Conservation (phyloP, 176 grass and related monocot species). For the Urochloa ruziziensis region DNA sequence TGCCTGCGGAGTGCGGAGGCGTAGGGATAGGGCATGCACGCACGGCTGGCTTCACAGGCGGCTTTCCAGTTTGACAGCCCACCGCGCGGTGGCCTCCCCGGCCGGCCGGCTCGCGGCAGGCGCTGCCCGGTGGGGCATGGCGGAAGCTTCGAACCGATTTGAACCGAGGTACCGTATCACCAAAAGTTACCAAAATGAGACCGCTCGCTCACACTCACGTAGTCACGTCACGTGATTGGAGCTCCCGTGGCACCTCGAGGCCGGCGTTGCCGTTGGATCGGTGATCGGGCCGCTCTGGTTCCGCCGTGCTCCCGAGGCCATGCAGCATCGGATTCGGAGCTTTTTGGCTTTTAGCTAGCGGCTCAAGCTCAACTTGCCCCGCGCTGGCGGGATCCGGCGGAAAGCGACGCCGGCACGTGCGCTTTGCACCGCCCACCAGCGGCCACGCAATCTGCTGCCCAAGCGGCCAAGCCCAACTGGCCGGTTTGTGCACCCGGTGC, state of each 20-base stretch:
- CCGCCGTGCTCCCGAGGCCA: neutral
- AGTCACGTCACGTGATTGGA: neutral
- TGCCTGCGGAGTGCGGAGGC: too few species aligned
- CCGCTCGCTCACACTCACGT: too few species aligned
- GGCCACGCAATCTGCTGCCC: neutral
- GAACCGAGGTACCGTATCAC: too few species aligned
- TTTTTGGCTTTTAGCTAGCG: neutral
- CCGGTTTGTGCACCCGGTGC: neutral
- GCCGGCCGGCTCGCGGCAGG: neutral
- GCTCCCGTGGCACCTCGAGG: neutral
- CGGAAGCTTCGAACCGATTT: neutral
- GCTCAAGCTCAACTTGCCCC: neutral
- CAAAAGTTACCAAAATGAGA: too few species aligned
- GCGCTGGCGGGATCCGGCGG: neutral
- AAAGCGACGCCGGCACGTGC: slow-evolving; percentile 30
- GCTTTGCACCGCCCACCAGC: neutral
- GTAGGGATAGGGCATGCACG: too few species aligned
- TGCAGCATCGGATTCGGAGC: slow-evolving; percentile 28
- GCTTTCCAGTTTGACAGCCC: neutral
- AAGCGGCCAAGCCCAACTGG: neutral
- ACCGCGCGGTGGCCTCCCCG: too few species aligned
- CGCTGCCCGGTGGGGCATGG: neutral
- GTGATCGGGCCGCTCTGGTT: neutral
- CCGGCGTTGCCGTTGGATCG: neutral
- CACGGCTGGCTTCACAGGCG: too few species aligned